phyloP scores from a whole-genome alignment of 495 filamentous ascomycete species.

The Patellaria atrata region DNA sequence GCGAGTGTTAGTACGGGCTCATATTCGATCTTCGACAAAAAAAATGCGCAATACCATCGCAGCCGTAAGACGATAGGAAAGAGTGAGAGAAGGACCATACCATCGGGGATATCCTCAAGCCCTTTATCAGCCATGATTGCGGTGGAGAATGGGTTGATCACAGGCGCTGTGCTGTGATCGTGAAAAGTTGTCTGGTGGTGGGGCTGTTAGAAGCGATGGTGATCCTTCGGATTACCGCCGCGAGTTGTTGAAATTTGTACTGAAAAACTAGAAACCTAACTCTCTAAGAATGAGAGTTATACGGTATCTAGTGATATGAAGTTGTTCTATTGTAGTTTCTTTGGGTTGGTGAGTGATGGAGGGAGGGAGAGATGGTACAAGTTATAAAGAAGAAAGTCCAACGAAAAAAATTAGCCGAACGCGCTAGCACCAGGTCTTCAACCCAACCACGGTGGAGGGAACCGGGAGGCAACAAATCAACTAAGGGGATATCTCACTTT shows the following conservation, averaged over 20 bases:
- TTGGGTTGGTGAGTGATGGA: conserved; percentile 9
- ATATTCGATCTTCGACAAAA: conserved; percentile 7
- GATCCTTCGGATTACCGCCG: conserved; percentile 26
- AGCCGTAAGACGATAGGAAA: background rate
- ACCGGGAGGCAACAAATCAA: too few relatives aligned
- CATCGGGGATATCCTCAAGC: conserved; percentile 87
- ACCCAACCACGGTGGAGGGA: too few relatives aligned
- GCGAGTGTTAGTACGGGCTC: conserved; percentile 12
- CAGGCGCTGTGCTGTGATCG: conserved; percentile 53
- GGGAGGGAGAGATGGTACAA: conserved; percentile 4
- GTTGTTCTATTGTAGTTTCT: conserved; percentile 9
- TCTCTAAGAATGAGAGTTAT: conserved; percentile 25
- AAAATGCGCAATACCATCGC: conserved; percentile 17
- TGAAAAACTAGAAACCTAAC: conserved; percentile 26
- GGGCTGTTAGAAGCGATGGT: conserved; percentile 22
- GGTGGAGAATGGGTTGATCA: conserved; percentile 48
- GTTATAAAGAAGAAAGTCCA: conserved; percentile 3
- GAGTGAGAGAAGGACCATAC: conserved; percentile 32
- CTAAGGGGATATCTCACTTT: background rate
- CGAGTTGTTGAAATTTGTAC: conserved; percentile 8
- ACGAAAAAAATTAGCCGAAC: conserved; percentile 7
- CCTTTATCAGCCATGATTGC: conserved; percentile 97
- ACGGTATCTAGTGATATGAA: conserved; percentile 19
- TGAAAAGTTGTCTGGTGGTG: conserved; percentile 18
- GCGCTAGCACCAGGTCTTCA: conserved; percentile 3